Evolutionary conservation across 2,329 filamentous ascomycete genomes (phyloP).

Genomic region (Colletotrichum tanaceti): DNA sequence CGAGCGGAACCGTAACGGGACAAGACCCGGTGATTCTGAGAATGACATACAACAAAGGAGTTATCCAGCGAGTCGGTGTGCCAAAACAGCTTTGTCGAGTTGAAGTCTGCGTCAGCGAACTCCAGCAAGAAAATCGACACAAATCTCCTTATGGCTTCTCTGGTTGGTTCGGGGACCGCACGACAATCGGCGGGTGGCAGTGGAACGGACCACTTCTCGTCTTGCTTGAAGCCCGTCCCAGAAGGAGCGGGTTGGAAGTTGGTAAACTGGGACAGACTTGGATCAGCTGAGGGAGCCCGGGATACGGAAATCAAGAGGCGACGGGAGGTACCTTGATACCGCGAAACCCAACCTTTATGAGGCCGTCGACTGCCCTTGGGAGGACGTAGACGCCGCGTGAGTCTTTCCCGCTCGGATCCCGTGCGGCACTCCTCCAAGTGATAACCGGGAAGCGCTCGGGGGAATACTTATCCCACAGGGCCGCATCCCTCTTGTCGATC

Average conservation of each 20-base stretch:
- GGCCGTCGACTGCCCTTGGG: constrained; percentile 43
- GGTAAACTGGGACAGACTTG: constrained; percentile 41
- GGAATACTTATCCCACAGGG: constrained; percentile 50
- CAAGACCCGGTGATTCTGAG: background rate
- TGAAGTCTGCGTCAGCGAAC: constrained; percentile 48
- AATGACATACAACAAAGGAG: constrained; percentile 55
- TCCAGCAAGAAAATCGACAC: constrained; percentile 56
- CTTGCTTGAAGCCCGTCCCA: constrained; percentile 45
- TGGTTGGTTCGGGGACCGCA: constrained; percentile 42
- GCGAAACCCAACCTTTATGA: constrained; percentile 47
- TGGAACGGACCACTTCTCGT: constrained; percentile 49
- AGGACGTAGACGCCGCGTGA: constrained; percentile 47
- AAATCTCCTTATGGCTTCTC: constrained; percentile 48
- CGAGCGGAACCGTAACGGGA: fast-evolving
- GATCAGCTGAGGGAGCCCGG: constrained; percentile 46
- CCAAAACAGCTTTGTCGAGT: constrained; percentile 66
- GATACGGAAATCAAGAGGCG: constrained; percentile 54
- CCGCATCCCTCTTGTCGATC: constrained; percentile 40
- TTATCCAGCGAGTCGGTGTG: constrained; percentile 68
- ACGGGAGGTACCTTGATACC: constrained; percentile 51
- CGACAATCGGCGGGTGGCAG: constrained; percentile 43
- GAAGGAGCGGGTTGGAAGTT: constrained; percentile 48
- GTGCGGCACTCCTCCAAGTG: constrained; percentile 48
- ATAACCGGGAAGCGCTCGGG: constrained; percentile 49
- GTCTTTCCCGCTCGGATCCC: constrained; percentile 46